phyloP scores from a whole-genome alignment of 208 protist species.

The Lotmaria passim region DNA sequence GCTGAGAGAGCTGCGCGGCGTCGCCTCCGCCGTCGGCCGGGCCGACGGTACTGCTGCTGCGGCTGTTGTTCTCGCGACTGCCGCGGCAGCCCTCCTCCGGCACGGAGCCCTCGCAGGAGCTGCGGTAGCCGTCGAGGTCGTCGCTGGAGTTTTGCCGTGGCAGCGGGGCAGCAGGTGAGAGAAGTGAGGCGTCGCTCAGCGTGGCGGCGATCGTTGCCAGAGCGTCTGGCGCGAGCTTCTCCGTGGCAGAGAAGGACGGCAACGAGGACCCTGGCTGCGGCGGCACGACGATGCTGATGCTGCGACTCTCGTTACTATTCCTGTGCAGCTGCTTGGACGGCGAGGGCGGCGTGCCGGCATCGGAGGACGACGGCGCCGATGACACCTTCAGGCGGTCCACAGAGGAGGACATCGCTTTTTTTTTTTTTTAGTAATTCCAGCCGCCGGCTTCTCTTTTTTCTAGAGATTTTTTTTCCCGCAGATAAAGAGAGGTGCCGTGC shows the following conservation, averaged over 20 bases:
- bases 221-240: not conserved
- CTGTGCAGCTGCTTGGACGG: not conserved
- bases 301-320: not conserved
- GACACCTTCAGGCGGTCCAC: not conserved
- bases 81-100: slow-evolving; percentile 14
- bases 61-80: slow-evolving; percentile 13
- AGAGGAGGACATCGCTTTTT: slow-evolving; percentile 7
- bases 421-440: no score
- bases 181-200: not conserved
- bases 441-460: no score
- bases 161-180: not conserved
- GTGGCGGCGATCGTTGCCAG: not conserved
- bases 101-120: slow-evolving; percentile 30
- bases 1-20: not conserved
- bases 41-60: slow-evolving; percentile 11
- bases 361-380: not conserved
- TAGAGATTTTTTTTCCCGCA: no score
- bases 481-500: no score
- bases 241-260: not conserved
- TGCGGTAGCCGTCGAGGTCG: slow-evolving; percentile 35
- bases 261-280: not conserved
- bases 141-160: slow-evolving; percentile 21
- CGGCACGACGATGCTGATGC: slow-evolving; percentile 1
- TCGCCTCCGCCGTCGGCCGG: not conserved
- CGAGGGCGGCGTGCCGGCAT: not conserved